Percentiles rank a stretch among this genome's conserved stretches.
These are phyloP conservation scores for Paecilomyces dactylethromorphus DNA, from an alignment of 2,329 filamentous ascomycete genomes.

Conservation along the genomic window DNA sequence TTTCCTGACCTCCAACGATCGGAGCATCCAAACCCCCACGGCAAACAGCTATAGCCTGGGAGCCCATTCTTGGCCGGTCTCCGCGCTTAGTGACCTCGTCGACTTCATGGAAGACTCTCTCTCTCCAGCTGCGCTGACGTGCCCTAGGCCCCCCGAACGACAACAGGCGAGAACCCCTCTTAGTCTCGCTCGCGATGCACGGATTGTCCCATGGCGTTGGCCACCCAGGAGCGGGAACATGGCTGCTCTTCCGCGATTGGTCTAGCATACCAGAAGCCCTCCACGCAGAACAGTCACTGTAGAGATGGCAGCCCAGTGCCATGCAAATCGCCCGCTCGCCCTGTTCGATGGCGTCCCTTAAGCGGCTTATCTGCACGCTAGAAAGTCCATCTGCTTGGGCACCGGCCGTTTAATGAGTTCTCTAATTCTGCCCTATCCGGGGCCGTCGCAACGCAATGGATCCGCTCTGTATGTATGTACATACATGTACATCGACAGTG, in stretches of 20 bases:
- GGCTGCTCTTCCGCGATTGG: constrained; percentile 10
- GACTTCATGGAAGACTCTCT: not conserved
- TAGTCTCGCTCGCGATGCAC: not conserved
- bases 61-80: not conserved
- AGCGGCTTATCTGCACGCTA: constrained; percentile 4
- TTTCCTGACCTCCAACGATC: not conserved
- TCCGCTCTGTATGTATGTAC: constrained; percentile 2
- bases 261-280: not conserved
- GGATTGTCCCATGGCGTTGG: not conserved
- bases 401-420: not conserved
- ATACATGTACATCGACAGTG: constrained; percentile 1
- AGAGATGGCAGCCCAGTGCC: constrained; percentile 5
- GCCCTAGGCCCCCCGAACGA: not conserved
- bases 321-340: not conserved
- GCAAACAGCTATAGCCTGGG: not conserved
- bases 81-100: not conserved
- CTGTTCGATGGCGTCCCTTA: constrained; percentile 1
- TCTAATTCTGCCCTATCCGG: not conserved
- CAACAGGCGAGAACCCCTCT: not conserved
- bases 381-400: constrained; percentile 3
- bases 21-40: not conserved
- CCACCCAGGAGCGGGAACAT: constrained; percentile 1
- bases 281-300: constrained; percentile 1
- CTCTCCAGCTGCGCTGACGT: not conserved
- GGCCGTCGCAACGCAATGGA: not conserved